Base-by-base conservation (phyloP, 306 rosid species). In the Begonia loranthoides region DNA sequence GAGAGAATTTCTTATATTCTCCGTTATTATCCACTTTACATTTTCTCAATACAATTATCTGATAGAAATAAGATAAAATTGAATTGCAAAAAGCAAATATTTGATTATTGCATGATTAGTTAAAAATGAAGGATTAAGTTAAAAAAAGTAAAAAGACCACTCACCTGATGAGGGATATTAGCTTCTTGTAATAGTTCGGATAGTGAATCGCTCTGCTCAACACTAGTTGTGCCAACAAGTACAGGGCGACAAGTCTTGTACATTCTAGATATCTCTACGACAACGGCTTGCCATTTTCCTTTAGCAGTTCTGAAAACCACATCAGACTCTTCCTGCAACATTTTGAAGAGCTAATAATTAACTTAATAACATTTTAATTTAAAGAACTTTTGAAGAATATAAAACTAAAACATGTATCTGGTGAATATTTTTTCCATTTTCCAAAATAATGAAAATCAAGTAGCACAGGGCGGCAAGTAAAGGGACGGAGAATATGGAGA, bases 181-280 rank as follows among this genome's bases (percentile, higher is more conserved):
- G 74, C 85, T 78, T 86, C 97, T 71, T 74, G 76, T 75, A 90
- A 76, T 65, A 77, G 84, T 63, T 78, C 76, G 6, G 97, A 73
- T 63, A 90, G 76, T 45, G 94, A 69, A 75, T 90, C 97, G 54
- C 97, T 90, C 73, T 85, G 95, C 66, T 90, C 97, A 60, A 90
- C 95, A 63, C 97, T 90, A 45, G 97, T 90, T 36, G 97, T 90
- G 69, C 97, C 95, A 55, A 90, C 97, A 74, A 90, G 97, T 66
- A 90, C 95, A 13, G 97, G 92, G 55, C 94, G 76, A 45, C 95
- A 95, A 17, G 87, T 82, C 72, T 90, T 90, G 69, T 90, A 68
- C 85, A 90, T 82, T 79, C 97, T 85, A 56, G 95, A 85, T 60
- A 90, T 90, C 79, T 90, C 95, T 62, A 90, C 92, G 36, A 90